A percentile compares a stretch with the other conserved stretches of the same genome.
These are phyloP conservation scores for Trametopsis cervina DNA, from an alignment of 768 basidiomycete genomes.

Conservation along the genomic window DNA sequence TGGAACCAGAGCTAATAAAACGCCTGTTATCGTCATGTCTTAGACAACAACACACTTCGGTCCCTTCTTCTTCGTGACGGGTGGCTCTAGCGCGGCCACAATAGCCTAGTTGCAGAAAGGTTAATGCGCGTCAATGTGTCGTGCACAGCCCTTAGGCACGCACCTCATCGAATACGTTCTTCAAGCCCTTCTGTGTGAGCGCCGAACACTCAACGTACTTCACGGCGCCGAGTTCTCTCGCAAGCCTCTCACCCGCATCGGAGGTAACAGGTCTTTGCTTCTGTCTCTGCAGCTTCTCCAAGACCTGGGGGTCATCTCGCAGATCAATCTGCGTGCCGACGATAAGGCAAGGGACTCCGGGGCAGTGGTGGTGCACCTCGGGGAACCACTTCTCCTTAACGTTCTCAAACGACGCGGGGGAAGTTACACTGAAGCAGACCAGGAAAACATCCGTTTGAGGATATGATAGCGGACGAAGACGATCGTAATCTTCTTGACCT, in stretches of 20 bases:
- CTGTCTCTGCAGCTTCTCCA: constrained; percentile 93
- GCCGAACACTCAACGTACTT: constrained; percentile 99
- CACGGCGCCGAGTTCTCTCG: constrained; percentile 95
- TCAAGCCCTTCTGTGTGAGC: constrained; percentile 97
- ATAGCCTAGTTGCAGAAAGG: constrained; percentile 60
- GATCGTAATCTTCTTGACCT: constrained; percentile 99
- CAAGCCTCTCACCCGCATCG: constrained; percentile 90
- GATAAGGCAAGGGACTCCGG: constrained; percentile 97
- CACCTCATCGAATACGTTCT: constrained; percentile 99
- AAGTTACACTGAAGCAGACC: constrained; percentile 98
- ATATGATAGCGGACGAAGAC: constrained; percentile 97
- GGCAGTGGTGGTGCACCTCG: constrained; percentile 99
- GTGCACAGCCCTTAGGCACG: constrained; percentile 24
- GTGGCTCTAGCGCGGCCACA: constrained; percentile 96
- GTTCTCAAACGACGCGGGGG: constrained; percentile 98
- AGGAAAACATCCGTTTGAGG: constrained; percentile 99
- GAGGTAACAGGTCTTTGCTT: constrained; percentile 89
- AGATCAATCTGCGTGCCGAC: constrained; percentile 98
- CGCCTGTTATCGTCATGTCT: constrained; percentile 23
- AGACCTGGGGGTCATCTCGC: constrained; percentile 86
- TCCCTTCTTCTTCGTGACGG: constrained; percentile 70
- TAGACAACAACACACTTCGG: constrained; percentile 82
- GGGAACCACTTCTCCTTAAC: constrained; percentile 99
- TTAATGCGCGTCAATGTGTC: constrained; percentile 1
- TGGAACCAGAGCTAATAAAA: constrained; percentile 11